These are phyloP conservation scores for Rostrohypoxylon terebratum DNA, from an alignment of 495 filamentous ascomycete species.

Conservation along the genomic window DNA sequence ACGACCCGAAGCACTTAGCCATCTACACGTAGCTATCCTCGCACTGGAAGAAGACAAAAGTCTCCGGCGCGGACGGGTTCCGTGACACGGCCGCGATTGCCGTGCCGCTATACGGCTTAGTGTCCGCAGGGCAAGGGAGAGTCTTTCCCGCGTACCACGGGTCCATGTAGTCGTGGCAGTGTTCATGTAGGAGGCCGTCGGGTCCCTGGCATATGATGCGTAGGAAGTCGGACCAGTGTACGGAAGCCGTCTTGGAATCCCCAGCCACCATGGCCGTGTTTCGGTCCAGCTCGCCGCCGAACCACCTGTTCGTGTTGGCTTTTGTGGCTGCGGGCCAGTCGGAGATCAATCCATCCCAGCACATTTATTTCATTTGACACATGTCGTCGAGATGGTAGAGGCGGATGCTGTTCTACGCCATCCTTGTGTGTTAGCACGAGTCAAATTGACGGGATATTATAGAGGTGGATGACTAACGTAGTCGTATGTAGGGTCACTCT, in stretches of 20 bases:
- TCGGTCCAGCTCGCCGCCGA: not conserved
- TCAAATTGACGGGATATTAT: not conserved
- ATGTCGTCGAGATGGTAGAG: not conserved
- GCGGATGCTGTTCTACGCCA: not conserved
- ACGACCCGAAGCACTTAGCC: not conserved
- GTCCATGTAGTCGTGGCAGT: not conserved
- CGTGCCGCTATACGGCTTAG: not conserved
- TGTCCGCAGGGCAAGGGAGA: not conserved
- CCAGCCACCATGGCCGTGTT: not conserved
- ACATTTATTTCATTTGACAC: not conserved
- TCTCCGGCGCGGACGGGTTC: not conserved
- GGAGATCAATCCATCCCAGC: not conserved
- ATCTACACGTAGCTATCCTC: not conserved
- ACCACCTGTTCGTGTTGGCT: not conserved
- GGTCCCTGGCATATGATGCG: not conserved
- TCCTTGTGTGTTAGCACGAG: not conserved
- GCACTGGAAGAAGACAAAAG: not conserved
- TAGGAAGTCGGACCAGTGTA: not conserved
- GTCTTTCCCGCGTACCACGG: not conserved
- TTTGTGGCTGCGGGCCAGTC: not conserved
- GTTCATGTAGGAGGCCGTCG: not conserved
- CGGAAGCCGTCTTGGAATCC: not conserved
- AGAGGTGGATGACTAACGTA: not conserved
- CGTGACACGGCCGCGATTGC: not conserved
- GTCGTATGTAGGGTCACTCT: not conserved